Evolutionary conservation across 495 filamentous ascomycete species (phyloP).

Genomic region (Aspergillus mulundensis): DNA sequence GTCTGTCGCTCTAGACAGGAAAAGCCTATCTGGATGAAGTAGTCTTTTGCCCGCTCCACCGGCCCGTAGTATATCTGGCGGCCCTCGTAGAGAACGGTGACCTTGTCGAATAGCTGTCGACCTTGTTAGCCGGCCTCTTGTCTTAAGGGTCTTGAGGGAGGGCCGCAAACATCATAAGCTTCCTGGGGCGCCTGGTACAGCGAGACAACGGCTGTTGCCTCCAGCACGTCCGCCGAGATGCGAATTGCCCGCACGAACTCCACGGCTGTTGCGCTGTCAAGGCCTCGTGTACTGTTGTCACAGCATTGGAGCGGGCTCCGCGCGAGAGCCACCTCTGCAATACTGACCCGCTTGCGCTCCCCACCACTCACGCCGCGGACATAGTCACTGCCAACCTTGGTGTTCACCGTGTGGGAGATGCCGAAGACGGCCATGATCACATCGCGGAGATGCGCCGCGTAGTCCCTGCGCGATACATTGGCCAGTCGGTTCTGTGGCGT

Average conservation of each 20-base stretch:
- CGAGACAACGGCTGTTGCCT: slow-evolving; percentile 74
- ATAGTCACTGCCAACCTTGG: slow-evolving; percentile 67
- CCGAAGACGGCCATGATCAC: slow-evolving; percentile 65
- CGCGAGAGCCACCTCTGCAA: slow-evolving; percentile 60
- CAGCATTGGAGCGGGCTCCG: slow-evolving; percentile 71
- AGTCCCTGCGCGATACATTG: slow-evolving; percentile 30
- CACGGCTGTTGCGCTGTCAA: slow-evolving; percentile 83
- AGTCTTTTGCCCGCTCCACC: slow-evolving; percentile 54
- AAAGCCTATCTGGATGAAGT: slow-evolving; percentile 62
- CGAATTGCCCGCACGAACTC: slow-evolving; percentile 69
- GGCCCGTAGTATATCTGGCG: slow-evolving; percentile 66
- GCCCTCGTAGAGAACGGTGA: slow-evolving; percentile 59
- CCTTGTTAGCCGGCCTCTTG: too few species aligned
- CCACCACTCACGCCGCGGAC: slow-evolving; percentile 85
- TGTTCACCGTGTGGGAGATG: slow-evolving; percentile 53
- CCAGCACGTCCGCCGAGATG: slow-evolving; percentile 70
- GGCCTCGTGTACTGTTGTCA: slow-evolving; percentile 83
- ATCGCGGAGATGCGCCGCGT: slow-evolving; percentile 47
- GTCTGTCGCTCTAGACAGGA: slow-evolving; percentile 58
- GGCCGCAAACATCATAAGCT: slow-evolving; percentile 66
- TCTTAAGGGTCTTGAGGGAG: too few species aligned
- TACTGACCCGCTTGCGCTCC: slow-evolving; percentile 54
- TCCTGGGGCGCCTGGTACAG: slow-evolving; percentile 83
- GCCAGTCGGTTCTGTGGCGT: slow-evolving; percentile 39
- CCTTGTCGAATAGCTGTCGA: slow-evolving; percentile 47